Conservation (phyloP, 1,284 basidiomycete genomes). For the Sanghuangporus baumii region DNA sequence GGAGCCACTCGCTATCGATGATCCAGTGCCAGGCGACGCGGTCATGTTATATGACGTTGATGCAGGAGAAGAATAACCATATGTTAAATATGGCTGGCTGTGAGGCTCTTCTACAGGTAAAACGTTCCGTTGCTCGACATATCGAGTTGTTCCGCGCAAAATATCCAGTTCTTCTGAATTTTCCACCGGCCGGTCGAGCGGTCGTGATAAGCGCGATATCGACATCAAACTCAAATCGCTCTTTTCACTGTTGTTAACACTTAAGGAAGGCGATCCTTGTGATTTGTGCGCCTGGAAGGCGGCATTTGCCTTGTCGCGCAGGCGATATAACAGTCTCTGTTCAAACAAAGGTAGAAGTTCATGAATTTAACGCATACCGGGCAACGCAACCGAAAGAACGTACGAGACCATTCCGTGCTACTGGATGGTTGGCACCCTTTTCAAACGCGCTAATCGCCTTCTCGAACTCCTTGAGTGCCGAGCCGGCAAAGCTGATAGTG, state of each 20-base stretch:
- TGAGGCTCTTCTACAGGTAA: background rate
- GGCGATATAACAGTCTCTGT: background rate
- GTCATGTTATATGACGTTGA: background rate
- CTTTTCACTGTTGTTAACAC: background rate
- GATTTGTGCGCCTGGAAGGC: background rate
- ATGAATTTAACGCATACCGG: background rate
- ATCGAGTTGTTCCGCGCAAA: constrained; percentile 9
- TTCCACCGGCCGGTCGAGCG: background rate
- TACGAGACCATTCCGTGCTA: constrained; percentile 23
- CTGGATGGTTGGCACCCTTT: constrained; percentile 17
- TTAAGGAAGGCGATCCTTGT: background rate
- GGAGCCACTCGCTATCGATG: background rate
- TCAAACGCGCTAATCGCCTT: constrained; percentile 19
- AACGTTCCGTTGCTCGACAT: background rate
- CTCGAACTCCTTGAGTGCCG: constrained; percentile 20
- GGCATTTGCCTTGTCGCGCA: background rate
- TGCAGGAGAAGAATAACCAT: background rate
- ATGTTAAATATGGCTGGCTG: background rate
- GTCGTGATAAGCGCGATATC: background rate
- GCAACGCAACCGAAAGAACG: background rate
- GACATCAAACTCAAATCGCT: background rate
- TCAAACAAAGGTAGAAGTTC: background rate
- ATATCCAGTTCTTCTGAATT: constrained; percentile 5
- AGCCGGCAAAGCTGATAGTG: constrained; percentile 14
- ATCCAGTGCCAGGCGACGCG: background rate